Conservation (phyloP, 768 basidiomycete species). For the Tricholoma sp. region DNA sequence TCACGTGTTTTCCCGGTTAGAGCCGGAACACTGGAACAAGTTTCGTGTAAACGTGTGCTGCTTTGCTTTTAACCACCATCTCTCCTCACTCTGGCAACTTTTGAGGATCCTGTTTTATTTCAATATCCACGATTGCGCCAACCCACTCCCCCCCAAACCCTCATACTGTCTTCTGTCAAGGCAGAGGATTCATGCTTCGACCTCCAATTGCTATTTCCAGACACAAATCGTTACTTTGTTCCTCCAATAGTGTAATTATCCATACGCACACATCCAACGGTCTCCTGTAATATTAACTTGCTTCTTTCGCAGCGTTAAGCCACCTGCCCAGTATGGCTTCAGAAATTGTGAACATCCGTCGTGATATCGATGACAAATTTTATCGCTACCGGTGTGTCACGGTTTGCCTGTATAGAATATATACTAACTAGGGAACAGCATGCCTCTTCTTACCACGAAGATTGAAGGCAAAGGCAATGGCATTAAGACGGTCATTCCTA, state of each 20-base stretch:
- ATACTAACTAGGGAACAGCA: slow-evolving; percentile 40
- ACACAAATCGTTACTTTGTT: slow-evolving; percentile 53
- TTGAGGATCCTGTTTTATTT: slow-evolving; percentile 8
- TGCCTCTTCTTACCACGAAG: slow-evolving; percentile 93
- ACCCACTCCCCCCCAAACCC: slow-evolving; percentile 37
- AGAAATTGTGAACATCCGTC: slow-evolving; percentile 87
- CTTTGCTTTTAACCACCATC: slow-evolving; percentile 17
- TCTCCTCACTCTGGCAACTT: slow-evolving; percentile 4
- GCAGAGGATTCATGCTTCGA: slow-evolving; percentile 93
- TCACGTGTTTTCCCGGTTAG: slow-evolving; percentile 6
- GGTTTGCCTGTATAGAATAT: no score
- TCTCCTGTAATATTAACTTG: background rate
- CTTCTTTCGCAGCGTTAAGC: slow-evolving; percentile 49
- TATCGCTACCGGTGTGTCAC: slow-evolving; percentile 80
- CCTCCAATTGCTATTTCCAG: slow-evolving; percentile 71
- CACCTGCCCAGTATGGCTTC: slow-evolving; percentile 75
- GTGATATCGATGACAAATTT: slow-evolving; percentile 95
- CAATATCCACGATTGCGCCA: slow-evolving; percentile 61
- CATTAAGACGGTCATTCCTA: slow-evolving; percentile 98
- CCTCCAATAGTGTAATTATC: slow-evolving; percentile 34
- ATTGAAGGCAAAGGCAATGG: slow-evolving; percentile 99
- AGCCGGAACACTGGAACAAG: slow-evolving; percentile 11
- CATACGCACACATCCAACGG: background rate
- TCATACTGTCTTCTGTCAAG: slow-evolving; percentile 54
- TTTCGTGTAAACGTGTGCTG: slow-evolving; percentile 13